Percentiles rank a stretch among this genome's conserved stretches.
phyloP scores from a whole-genome alignment of 164 flowering plant genomes.

The Litsea cubeba region DNA sequence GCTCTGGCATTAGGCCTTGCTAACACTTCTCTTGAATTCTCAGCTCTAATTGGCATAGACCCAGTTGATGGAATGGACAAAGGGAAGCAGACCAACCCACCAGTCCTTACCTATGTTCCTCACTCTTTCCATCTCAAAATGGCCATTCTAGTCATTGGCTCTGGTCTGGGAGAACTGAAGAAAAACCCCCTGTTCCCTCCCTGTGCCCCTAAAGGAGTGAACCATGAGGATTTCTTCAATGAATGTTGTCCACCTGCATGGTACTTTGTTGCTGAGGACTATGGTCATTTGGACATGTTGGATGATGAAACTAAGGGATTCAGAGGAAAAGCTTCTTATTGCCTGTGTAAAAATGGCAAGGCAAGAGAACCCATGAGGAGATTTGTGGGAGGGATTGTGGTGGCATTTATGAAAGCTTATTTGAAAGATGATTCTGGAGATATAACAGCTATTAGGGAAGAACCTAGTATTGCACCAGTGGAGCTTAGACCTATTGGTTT shows the following conservation, averaged over 20 bases:
- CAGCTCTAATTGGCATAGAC: constrained; percentile 81
- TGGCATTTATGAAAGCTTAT: constrained; percentile 66
- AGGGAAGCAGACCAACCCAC: constrained; percentile 76
- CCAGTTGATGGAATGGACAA: constrained; percentile 87
- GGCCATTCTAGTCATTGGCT: constrained; percentile 65
- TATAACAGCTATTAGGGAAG: constrained; percentile 28
- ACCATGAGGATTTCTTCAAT: constrained; percentile 60
- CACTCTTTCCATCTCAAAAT: constrained; percentile 54
- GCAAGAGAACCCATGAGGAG: constrained; percentile 86
- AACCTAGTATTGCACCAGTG: constrained; percentile 32
- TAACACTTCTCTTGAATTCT: constrained; percentile 33
- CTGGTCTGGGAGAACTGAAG: constrained; percentile 61
- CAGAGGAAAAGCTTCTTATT: constrained; percentile 54
- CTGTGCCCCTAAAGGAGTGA: constrained; percentile 83
- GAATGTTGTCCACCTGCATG: constrained; percentile 61
- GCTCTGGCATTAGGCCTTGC: constrained; percentile 50
- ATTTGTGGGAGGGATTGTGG: constrained; percentile 64
- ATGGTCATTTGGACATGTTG: constrained; percentile 81
- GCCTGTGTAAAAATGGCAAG: constrained; percentile 78
- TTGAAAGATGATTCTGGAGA: constrained; percentile 40
- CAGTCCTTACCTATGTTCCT: constrained; percentile 70
- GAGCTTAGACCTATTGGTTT: constrained; percentile 35
- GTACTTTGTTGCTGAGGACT: constrained; percentile 64
- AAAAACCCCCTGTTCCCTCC: constrained; percentile 66
- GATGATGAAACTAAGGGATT: constrained; percentile 80